These are phyloP conservation scores for Globisporangium abappressorium DNA, from an alignment of 352 stramenopile species.

Conservation along the genomic window DNA sequence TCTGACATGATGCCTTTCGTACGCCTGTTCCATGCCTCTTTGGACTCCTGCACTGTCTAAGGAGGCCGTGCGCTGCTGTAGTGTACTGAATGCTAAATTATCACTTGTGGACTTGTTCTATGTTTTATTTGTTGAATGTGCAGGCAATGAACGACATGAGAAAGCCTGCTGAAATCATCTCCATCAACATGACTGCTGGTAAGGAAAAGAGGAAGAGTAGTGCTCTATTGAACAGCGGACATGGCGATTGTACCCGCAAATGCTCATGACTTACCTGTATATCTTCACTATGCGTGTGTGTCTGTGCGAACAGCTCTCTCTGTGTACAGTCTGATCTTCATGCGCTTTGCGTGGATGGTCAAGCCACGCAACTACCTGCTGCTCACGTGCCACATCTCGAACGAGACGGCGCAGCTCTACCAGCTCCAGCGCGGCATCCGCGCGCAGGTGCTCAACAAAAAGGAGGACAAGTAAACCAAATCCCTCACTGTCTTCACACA, in stretches of 20 bases:
- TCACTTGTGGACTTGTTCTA: neutral
- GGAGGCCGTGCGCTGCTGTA: neutral
- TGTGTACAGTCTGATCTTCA: slow-evolving; percentile 87
- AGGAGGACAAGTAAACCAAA: slow-evolving; percentile 19
- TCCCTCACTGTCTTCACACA: no score
- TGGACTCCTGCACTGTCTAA: neutral
- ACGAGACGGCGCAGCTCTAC: slow-evolving; percentile 81
- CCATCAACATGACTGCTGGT: slow-evolving; percentile 86
- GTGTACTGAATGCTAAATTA: neutral
- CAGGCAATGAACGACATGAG: slow-evolving; percentile 50
- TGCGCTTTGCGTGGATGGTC: slow-evolving; percentile 89
- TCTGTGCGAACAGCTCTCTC: slow-evolving; percentile 44
- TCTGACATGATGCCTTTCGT: neutral
- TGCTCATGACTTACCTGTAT: neutral
- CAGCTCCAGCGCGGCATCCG: slow-evolving; percentile 68
- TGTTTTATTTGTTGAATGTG: slow-evolving; percentile 10
- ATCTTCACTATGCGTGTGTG: neutral
- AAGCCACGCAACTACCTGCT: slow-evolving; percentile 87
- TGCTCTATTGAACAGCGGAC: neutral
- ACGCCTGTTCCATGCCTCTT: neutral
- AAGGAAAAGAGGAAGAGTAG: neutral
- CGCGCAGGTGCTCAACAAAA: slow-evolving; percentile 34
- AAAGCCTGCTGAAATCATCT: slow-evolving; percentile 72
- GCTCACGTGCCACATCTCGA: slow-evolving; percentile 79
- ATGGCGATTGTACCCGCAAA: neutral